phyloP scores from a whole-genome alignment of 192 early-diverging fungal species.

The Coemansia sp. region DNA sequence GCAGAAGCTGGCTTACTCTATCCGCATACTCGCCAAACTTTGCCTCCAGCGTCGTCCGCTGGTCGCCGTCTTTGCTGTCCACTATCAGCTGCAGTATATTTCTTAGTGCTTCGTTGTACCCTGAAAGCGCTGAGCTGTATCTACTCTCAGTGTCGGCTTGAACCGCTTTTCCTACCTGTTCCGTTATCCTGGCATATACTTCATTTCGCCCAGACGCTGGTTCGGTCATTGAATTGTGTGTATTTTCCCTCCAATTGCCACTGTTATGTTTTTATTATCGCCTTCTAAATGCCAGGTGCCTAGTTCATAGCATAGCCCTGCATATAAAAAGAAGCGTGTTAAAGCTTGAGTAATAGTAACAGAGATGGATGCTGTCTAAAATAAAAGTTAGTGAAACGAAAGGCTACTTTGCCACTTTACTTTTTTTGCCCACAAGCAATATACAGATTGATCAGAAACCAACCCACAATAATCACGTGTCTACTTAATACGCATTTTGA shows the following conservation, averaged over 20 bases:
- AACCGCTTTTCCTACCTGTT: constrained; percentile 32
- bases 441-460: no score
- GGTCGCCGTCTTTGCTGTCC: background rate
- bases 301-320: background rate
- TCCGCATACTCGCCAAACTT: constrained; percentile 50
- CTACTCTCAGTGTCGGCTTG: constrained; percentile 30
- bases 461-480: no score
- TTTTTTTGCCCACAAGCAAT: no score
- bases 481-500: no score
- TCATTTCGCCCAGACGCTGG: background rate
- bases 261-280: no score
- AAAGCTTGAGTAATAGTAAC: background rate
- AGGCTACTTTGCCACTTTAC: no score
- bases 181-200: constrained; percentile 24
- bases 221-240: constrained; percentile 1
- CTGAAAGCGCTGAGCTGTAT: constrained; percentile 14
- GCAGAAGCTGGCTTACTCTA: constrained; percentile 23
- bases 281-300: background rate
- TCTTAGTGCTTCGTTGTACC: constrained; percentile 35
- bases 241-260: background rate
- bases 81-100: constrained; percentile 20
- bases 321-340: background rate
- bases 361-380: no score
- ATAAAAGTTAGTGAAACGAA: no score
- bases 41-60: constrained; percentile 17